Percentiles rank a stretch among this genome's conserved stretches.
phyloP scores from a whole-genome alignment of 202 grass and related monocot genomes.

The Digitaria exilis region DNA sequence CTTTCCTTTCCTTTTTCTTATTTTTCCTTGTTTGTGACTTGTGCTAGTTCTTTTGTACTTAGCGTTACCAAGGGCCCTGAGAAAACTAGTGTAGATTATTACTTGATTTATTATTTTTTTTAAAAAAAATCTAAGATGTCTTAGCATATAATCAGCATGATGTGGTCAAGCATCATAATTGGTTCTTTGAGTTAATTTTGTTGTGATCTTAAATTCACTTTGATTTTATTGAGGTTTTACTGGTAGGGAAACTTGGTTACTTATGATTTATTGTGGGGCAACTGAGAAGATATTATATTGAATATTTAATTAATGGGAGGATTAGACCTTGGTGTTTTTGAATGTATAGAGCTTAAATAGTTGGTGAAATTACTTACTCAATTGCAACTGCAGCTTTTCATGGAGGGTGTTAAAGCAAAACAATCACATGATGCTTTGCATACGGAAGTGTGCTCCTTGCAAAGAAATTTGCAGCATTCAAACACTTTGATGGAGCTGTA shows the following conservation, averaged over 20 bases:
- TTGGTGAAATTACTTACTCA: slow-evolving; percentile 7
- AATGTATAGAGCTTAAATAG: slow-evolving; percentile 4
- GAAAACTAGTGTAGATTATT: neutral
- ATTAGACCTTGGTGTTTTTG: neutral
- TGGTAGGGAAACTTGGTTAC: neutral
- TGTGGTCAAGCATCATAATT: neutral
- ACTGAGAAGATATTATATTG: neutral
- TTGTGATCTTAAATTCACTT: neutral
- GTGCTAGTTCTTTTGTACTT: slow-evolving; percentile 5
- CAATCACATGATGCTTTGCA: slow-evolving; percentile 58
- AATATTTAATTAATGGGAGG: neutral
- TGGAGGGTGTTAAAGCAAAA: slow-evolving; percentile 72
- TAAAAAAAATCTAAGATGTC: neutral
- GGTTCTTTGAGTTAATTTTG: neutral
- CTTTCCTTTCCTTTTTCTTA: slow-evolving; percentile 6
- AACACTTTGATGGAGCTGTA: slow-evolving; percentile 66
- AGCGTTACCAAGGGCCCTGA: neutral
- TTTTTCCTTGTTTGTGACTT: neutral
- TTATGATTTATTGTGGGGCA: neutral
- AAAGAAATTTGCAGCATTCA: slow-evolving; percentile 62
- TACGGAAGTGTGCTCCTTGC: slow-evolving; percentile 53
- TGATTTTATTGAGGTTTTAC: slow-evolving; percentile 11
- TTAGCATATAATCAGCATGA: neutral
- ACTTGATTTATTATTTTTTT: neutral
- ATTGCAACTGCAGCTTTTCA: slow-evolving; percentile 63